Conservation (phyloP, 176 grass and related monocot genomes). For the Zea mays region Zm-B73-REFERENCE-NAM-5.0 NC_050096.1:31580501-31581000, state of each 20-base stretch:
- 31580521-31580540: too few relatives aligned
- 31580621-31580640: too few relatives aligned
- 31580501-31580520: too few relatives aligned
- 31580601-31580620: too few relatives aligned
- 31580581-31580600: too few relatives aligned
- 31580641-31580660: too few relatives aligned
- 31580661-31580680: too few relatives aligned
- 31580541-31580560: too few relatives aligned
- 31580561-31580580: too few relatives aligned
- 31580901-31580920: constrained; percentile 84
- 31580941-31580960: constrained; percentile 86
- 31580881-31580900: constrained; percentile 77
- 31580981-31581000: constrained; percentile 69
- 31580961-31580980: constrained; percentile 79
- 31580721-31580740: constrained; percentile 19
- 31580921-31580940: constrained; percentile 89
- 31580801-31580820: background rate
- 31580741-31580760: constrained; percentile 57
- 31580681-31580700: background rate
- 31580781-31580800: constrained; percentile 34
- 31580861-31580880: constrained; percentile 42
- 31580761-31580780: constrained; percentile 50
- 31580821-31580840: constrained; percentile 40
- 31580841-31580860: constrained; percentile 27
- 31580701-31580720: background rate